These are phyloP conservation scores for Mortierella hygrophila DNA, from an alignment of 192 early-diverging fungal genomes.

Conservation along the genomic window DNA sequence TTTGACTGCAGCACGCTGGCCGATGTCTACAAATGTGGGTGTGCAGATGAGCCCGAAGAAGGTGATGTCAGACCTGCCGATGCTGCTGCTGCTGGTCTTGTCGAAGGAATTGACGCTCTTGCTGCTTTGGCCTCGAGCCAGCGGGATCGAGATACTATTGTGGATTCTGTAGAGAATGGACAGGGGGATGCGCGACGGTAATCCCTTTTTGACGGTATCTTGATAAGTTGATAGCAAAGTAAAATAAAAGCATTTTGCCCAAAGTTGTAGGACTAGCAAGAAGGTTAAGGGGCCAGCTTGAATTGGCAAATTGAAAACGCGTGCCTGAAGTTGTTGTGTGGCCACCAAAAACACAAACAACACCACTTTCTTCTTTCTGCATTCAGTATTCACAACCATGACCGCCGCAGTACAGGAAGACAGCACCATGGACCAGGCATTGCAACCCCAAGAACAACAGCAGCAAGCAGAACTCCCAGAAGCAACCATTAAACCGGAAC, in stretches of 20 bases:
- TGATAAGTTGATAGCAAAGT: too few relatives aligned
- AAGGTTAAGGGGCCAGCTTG: not conserved
- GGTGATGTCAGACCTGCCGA: not conserved
- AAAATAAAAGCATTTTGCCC: too few relatives aligned
- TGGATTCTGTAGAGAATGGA: not conserved
- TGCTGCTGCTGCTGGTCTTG: not conserved
- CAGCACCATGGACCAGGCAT: constrained; percentile 11
- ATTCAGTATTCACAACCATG: not conserved
- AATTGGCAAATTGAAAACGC: not conserved
- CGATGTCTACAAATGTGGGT: constrained; percentile 91
- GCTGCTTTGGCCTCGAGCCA: not conserved
- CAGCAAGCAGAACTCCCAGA: constrained; percentile 13
- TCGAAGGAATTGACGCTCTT: not conserved
- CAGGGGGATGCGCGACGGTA: too few relatives aligned
- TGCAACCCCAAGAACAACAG: not conserved
- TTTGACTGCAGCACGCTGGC: constrained; percentile 86
- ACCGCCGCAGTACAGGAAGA: not conserved
- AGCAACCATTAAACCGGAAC: constrained; percentile 12
- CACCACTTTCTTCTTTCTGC: not conserved
- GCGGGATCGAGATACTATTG: not conserved
- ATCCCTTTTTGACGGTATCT: too few relatives aligned
- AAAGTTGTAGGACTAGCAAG: too few relatives aligned
- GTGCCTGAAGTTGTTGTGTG: not conserved
- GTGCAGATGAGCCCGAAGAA: constrained; percentile 60
- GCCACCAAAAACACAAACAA: constrained; percentile 10